These are phyloP conservation scores for Elsinoe ampelina DNA, from an alignment of 2,329 filamentous ascomycete species.

Conservation along the genomic window DNA sequence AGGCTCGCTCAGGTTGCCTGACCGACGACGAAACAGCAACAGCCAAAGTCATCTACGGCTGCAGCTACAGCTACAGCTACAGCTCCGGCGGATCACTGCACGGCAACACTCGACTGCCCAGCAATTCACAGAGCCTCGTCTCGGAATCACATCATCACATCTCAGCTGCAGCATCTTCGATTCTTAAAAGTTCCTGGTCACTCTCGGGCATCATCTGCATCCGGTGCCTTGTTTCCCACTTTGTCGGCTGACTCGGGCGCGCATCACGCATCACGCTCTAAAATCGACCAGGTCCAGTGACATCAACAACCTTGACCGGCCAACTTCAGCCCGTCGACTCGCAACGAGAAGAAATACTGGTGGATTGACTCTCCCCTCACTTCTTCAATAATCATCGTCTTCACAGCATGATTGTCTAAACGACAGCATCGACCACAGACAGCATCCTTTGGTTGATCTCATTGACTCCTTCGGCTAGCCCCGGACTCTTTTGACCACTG, in stretches of 20 bases:
- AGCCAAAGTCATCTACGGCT: too few relatives aligned
- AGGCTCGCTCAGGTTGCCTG: conserved; percentile 5
- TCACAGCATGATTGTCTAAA: not conserved
- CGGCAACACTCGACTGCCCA: not conserved
- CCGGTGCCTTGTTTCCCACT: conserved; percentile 6
- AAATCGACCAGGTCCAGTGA: conserved; percentile 3
- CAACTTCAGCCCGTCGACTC: not conserved
- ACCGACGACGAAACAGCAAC: conserved; percentile 3
- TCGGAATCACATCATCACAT: not conserved
- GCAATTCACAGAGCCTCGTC: not conserved
- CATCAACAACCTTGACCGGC: conserved; percentile 1
- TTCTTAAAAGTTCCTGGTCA: not conserved
- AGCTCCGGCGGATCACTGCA: not conserved
- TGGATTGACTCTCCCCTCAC: not conserved
- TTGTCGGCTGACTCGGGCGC: conserved; percentile 8
- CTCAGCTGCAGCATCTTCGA: not conserved
- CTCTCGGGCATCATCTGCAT: not conserved
- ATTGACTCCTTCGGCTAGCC: not conserved
- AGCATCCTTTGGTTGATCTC: not conserved
- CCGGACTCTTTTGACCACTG: conserved; percentile 1
- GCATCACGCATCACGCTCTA: conserved; percentile 7
- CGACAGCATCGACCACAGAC: not conserved
- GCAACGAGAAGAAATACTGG: not conserved
- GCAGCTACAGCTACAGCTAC: not conserved
- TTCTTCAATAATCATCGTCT: not conserved